Conservation (phyloP, 2,329 filamentous ascomycete species). For the Ilyonectria robusta region DNA sequence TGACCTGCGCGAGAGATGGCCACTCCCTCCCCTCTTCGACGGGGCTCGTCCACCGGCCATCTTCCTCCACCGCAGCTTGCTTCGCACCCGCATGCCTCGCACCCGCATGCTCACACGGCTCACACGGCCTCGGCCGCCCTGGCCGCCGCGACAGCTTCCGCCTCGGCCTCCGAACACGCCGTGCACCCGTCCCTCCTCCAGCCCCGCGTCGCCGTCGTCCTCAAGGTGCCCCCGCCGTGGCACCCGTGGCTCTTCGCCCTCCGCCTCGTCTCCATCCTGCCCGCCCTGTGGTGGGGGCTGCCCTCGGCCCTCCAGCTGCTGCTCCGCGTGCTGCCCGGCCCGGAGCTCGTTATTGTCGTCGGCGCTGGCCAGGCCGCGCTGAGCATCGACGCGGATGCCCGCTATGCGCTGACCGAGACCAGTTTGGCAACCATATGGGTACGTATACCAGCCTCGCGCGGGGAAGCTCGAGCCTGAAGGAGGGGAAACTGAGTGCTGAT, state of each 20-base stretch:
- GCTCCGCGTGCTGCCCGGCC: slow-evolving; percentile 69
- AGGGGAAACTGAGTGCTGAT: slow-evolving; percentile 23
- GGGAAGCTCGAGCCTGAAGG: slow-evolving; percentile 1
- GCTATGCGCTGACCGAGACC: slow-evolving; percentile 73
- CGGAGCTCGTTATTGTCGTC: slow-evolving; percentile 49
- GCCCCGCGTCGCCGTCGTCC: slow-evolving; percentile 82
- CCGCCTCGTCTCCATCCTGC: slow-evolving; percentile 79
- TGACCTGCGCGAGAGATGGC: slow-evolving; percentile 45
- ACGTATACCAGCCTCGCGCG: slow-evolving; percentile 50
- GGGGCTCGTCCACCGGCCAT: slow-evolving; percentile 47
- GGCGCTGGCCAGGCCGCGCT: slow-evolving; percentile 32
- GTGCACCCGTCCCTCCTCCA: slow-evolving; percentile 69
- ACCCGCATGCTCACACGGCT: slow-evolving; percentile 2
- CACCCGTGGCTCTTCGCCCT: slow-evolving; percentile 81
- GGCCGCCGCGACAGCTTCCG: not conserved
- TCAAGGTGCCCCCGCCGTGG: slow-evolving; percentile 81
- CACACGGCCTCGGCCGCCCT: not conserved
- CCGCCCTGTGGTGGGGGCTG: slow-evolving; percentile 80
- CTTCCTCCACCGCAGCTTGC: slow-evolving; percentile 27
- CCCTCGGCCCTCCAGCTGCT: slow-evolving; percentile 78
- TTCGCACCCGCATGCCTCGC: slow-evolving; percentile 1
- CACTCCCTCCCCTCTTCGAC: slow-evolving; percentile 44
- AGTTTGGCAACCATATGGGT: slow-evolving; percentile 82
- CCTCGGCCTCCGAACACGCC: slow-evolving; percentile 17
- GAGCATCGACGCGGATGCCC: slow-evolving; percentile 43